These are phyloP conservation scores for Pseudohalonectria lignicola DNA, from an alignment of 2,329 filamentous ascomycete species.

Conservation along the genomic window DNA sequence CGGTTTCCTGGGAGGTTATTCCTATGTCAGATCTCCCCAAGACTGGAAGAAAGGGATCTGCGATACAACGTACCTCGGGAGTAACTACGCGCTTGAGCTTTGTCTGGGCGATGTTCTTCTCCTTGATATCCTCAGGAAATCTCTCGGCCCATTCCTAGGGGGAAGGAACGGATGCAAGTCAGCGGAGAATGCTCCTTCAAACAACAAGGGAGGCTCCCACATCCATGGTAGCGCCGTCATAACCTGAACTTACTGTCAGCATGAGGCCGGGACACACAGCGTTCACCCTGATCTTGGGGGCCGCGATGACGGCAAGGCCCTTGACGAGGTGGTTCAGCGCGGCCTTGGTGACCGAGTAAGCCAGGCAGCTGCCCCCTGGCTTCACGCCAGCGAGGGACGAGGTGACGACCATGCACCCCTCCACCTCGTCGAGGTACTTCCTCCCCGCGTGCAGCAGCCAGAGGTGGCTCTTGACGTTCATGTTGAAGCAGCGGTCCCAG, in stretches of 20 bases:
- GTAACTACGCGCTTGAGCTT: slow-evolving; percentile 48
- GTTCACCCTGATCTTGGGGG: slow-evolving; percentile 48
- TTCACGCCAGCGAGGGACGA: slow-evolving; percentile 54
- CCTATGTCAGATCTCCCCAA: too few species aligned
- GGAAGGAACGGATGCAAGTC: too few species aligned
- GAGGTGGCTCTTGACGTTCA: slow-evolving; percentile 53
- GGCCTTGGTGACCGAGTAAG: slow-evolving; percentile 69
- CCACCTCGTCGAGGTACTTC: slow-evolving; percentile 39
- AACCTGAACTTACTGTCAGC: slow-evolving; percentile 31
- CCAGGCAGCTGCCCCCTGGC: slow-evolving; percentile 50
- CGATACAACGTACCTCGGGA: slow-evolving; percentile 26
- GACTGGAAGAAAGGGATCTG: background rate
- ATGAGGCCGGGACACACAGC: slow-evolving; percentile 43
- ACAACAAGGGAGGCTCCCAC: too few species aligned
- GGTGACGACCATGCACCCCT: slow-evolving; percentile 53
- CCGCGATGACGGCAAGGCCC: slow-evolving; percentile 38
- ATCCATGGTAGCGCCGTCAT: too few species aligned
- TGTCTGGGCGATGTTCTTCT: slow-evolving; percentile 40
- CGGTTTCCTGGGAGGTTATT: slow-evolving; percentile 4
- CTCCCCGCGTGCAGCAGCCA: slow-evolving; percentile 47
- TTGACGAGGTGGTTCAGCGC: slow-evolving; percentile 53
- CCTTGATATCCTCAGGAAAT: slow-evolving; percentile 45
- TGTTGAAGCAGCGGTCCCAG: slow-evolving; percentile 47
- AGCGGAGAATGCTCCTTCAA: slow-evolving; percentile 6
- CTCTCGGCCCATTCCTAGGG: slow-evolving; percentile 48